Evolutionary conservation across 2,329 filamentous ascomycete species (phyloP).

Genomic region (Didymella exigua): DNA sequence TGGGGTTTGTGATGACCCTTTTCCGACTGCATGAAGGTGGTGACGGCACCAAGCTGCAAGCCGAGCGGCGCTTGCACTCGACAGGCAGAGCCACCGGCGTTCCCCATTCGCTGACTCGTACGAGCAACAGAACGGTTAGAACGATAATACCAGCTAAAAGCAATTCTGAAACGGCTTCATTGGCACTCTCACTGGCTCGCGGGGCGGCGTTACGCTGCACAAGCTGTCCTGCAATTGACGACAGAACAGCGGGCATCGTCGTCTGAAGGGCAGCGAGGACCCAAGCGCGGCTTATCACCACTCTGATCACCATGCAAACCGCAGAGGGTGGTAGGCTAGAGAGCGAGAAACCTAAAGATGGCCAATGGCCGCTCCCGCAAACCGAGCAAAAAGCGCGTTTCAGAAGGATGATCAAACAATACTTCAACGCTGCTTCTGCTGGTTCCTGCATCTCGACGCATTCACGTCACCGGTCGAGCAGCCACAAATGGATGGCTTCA

Average conservation of each 20-base stretch:
- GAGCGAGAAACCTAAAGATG: conserved; percentile 11
- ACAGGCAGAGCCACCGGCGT: conserved; percentile 26
- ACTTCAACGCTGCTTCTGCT: conserved; percentile 41
- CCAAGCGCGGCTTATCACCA: conserved; percentile 2
- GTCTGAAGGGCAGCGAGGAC: conserved; percentile 16
- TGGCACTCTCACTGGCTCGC: conserved; percentile 33
- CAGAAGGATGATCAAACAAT: conserved; percentile 47
- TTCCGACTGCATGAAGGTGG: conserved; percentile 38
- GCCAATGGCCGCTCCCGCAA: conserved; percentile 26
- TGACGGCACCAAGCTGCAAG: conserved; percentile 31
- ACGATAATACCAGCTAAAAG: conserved; percentile 37
- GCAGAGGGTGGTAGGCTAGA: conserved; percentile 3
- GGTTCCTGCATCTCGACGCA: conserved; percentile 45
- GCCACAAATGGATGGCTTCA: conserved; percentile 31
- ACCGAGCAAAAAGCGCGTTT: conserved; percentile 36
- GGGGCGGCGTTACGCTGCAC: conserved; percentile 41
- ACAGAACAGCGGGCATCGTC: conserved; percentile 14
- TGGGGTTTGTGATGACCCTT: conserved; percentile 33
- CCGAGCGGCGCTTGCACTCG: conserved; percentile 41
- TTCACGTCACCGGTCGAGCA: conserved; percentile 29
- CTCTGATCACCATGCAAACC: not conserved
- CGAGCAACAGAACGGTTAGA: conserved; percentile 32
- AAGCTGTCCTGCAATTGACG: conserved; percentile 12
- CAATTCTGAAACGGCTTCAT: conserved; percentile 44
- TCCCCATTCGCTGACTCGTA: conserved; percentile 38